Conservation (phyloP, 108 stramenopile genomes). For the Fistulifera pelliculosa region DNA sequence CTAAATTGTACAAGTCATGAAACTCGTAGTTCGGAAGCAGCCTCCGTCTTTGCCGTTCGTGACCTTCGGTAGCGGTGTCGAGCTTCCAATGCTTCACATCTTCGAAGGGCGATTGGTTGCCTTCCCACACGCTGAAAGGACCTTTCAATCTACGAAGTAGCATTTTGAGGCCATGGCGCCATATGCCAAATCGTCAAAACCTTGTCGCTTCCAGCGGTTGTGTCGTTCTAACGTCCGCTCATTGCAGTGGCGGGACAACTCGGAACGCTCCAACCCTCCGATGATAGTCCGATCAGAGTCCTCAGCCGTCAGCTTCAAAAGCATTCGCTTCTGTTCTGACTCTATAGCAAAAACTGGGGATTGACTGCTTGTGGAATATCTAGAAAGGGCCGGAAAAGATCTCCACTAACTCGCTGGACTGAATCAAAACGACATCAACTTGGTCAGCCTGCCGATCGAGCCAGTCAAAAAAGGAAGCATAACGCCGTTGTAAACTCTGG, state of each 20-base stretch:
- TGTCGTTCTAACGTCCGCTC: conserved; percentile 74
- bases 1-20: conserved; percentile 80
- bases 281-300: conserved; percentile 74
- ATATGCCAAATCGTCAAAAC: conserved; percentile 82
- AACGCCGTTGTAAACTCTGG: conserved; percentile 35
- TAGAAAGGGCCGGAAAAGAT: conserved; percentile 37
- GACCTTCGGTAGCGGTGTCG: conserved; percentile 81
- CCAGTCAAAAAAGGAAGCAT: conserved; percentile 80
- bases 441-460: conserved; percentile 49
- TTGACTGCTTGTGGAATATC: conserved; percentile 41
- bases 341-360: conserved; percentile 49
- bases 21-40: conserved; percentile 87
- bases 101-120: conserved; percentile 27
- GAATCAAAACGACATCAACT: conserved; percentile 57
- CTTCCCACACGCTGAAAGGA: conserved; percentile 81
- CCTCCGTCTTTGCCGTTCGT: conserved; percentile 72
- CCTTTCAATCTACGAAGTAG: conserved; percentile 76
- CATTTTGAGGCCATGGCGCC: conserved; percentile 86
- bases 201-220: conserved; percentile 79
- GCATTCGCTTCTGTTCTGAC: conserved; percentile 68
- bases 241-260: conserved; percentile 54
- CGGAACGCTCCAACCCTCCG: conserved; percentile 65
- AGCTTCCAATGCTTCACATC: conserved; percentile 69
- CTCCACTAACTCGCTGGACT: conserved; percentile 40
- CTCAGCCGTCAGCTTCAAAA: conserved; percentile 47